Evolutionary conservation across 148 eudicot species (phyloP).

Genomic region (Fallopia convolvulus): DNA sequence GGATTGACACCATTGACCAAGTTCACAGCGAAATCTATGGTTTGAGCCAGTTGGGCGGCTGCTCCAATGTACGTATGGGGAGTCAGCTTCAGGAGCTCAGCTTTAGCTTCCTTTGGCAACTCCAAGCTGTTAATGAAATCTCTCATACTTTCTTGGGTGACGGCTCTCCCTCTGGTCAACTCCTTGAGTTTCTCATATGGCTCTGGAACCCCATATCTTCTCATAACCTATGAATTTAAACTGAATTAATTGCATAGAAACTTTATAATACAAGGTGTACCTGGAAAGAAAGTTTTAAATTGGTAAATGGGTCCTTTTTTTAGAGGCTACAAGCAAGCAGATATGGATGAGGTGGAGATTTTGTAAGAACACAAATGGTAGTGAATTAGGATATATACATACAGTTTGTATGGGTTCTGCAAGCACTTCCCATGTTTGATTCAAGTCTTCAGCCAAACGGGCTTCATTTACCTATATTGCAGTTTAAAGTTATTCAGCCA

Average conservation of each 20-base stretch:
- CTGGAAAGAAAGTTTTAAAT: not conserved
- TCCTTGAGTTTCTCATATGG: constrained; percentile 93
- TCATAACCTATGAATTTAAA: constrained; percentile 56
- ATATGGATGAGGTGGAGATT: not conserved
- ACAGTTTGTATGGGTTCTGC: constrained; percentile 97
- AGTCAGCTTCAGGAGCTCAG: constrained; percentile 55
- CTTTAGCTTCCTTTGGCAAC: constrained; percentile 61
- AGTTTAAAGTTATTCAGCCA: not conserved
- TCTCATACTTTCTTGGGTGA: constrained; percentile 60
- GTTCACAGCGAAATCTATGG: constrained; percentile 28
- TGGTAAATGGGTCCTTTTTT: too few species aligned
- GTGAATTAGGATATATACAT: constrained; percentile 20
- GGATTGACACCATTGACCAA: constrained; percentile 10
- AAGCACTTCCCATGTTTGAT: constrained; percentile 92
- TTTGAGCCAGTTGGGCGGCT: constrained; percentile 49
- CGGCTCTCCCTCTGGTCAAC: constrained; percentile 78
- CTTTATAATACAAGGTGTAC: not conserved
- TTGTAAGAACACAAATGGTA: too few species aligned
- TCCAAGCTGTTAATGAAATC: constrained; percentile 68
- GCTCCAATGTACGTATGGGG: constrained; percentile 72
- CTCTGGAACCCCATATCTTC: constrained; percentile 92
- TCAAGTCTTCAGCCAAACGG: constrained; percentile 60
- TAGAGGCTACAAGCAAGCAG: not conserved
- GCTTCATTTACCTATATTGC: constrained; percentile 68
- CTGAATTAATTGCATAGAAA: too few species aligned